phyloP scores from a whole-genome alignment of 2,329 filamentous ascomycete species.

The Colletotrichum tabaci region DNA sequence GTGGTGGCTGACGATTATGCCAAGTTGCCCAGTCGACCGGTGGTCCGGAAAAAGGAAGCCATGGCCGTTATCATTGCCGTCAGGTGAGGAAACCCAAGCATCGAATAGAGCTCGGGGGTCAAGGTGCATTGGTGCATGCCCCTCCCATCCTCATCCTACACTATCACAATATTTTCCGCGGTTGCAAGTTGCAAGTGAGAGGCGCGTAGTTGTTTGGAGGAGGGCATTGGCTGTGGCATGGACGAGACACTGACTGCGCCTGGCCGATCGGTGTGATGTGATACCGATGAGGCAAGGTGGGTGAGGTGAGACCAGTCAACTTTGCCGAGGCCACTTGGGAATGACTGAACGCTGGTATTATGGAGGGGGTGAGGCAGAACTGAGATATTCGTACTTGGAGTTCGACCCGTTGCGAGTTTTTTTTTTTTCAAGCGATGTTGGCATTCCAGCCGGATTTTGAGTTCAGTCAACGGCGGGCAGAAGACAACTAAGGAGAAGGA shows the following conservation, averaged over 20 bases:
- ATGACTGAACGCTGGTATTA: not conserved
- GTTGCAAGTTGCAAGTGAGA: not conserved
- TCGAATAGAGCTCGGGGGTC: conserved; percentile 1
- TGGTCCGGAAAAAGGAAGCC: conserved; percentile 22
- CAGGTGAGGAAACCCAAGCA: conserved; percentile 12
- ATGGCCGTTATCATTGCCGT: conserved; percentile 23
- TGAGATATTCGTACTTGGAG: not conserved
- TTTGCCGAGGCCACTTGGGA: not conserved
- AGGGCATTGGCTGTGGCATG: not conserved
- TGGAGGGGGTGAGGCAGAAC: not conserved
- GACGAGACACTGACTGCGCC: conserved; percentile 1
- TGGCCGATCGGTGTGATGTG: not conserved
- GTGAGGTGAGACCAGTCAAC: not conserved
- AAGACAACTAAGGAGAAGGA: not conserved
- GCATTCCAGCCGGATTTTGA: conserved; percentile 14
- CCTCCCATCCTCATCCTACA: no score
- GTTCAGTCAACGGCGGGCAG: conserved; percentile 3
- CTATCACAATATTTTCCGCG: no score
- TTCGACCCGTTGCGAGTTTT: not conserved
- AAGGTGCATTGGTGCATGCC: not conserved
- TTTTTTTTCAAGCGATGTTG: not conserved
- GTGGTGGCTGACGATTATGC: conserved; percentile 23
- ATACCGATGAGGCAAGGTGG: not conserved
- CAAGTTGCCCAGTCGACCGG: conserved; percentile 24
- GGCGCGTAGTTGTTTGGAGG: not conserved